phyloP scores from a whole-genome alignment of 2,329 filamentous ascomycete species.

The Escovopsis sp. region DNA sequence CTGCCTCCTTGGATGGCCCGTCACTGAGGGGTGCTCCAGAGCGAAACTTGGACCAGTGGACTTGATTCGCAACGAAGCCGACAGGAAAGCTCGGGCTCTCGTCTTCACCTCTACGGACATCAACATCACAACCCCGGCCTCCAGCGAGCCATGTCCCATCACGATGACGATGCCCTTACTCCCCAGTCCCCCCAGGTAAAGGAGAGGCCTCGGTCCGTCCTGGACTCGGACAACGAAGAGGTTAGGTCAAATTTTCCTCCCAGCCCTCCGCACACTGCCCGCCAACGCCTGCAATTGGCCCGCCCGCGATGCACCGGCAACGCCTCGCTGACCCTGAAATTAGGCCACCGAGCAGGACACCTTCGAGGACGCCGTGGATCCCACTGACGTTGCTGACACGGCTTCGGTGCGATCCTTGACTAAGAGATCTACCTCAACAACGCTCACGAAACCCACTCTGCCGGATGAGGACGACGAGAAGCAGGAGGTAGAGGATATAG shows the following conservation, averaged over 20 bases:
- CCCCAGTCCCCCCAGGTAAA: conserved; percentile 9
- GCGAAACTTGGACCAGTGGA: conserved; percentile 1
- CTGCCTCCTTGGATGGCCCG: conserved; percentile 2
- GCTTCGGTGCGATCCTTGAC: conserved; percentile 49
- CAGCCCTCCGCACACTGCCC: conserved; percentile 2
- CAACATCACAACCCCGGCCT: no score
- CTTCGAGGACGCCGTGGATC: conserved; percentile 72
- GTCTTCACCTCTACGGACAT: no score
- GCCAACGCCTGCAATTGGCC: conserved; percentile 7
- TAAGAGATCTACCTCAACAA: conserved; percentile 21
- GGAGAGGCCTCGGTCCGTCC: conserved; percentile 15
- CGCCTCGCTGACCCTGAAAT: conserved; percentile 7
- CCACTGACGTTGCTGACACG: conserved; percentile 52
- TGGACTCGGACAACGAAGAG: conserved; percentile 14
- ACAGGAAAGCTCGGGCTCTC: no score
- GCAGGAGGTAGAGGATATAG: conserved; percentile 6
- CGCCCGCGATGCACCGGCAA: conserved; percentile 5
- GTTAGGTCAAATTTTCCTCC: conserved; percentile 12
- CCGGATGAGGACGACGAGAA: conserved; percentile 5
- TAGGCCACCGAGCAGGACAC: conserved; percentile 22
- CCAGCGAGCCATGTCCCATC: conserved; percentile 21
- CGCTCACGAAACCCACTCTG: conserved; percentile 18
- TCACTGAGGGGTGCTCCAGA: conserved; percentile 2
- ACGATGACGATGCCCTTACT: conserved; percentile 15
- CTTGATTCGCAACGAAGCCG: no score